Percentiles rank a stretch among this genome's conserved stretches.
These are phyloP conservation scores for Stachybotrys chartarum DNA, from an alignment of 2,329 filamentous ascomycete species.

Conservation along the genomic window DNA sequence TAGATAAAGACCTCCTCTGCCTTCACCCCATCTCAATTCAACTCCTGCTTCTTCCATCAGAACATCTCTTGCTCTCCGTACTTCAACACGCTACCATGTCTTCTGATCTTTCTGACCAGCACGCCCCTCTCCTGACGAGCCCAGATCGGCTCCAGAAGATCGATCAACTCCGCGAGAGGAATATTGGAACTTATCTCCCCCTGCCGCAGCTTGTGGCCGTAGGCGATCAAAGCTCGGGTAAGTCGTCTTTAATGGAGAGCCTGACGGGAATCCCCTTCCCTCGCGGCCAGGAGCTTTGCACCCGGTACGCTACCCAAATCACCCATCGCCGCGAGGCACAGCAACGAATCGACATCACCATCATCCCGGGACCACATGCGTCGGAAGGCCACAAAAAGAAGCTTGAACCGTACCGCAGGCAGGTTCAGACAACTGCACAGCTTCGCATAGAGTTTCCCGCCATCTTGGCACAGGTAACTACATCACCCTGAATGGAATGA, in stretches of 20 bases:
- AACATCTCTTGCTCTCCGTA: no score
- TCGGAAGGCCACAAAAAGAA: neutral
- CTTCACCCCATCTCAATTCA: no score
- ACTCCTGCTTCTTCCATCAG: no score
- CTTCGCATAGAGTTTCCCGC: neutral
- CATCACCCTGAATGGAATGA: neutral
- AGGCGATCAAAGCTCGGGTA: slow-evolving; percentile 48
- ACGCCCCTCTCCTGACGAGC: no score
- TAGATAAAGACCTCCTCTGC: no score
- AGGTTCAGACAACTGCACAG: neutral
- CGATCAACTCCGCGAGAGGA: neutral
- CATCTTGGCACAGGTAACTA: slow-evolving; percentile 5
- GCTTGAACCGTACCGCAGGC: neutral
- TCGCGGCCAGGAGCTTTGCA: slow-evolving; percentile 41
- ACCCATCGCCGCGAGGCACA: slow-evolving; percentile 29
- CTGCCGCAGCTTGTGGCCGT: slow-evolving; percentile 34
- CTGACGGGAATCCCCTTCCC: slow-evolving; percentile 47
- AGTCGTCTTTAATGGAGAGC: slow-evolving; percentile 50
- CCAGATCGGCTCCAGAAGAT: neutral
- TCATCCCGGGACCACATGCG: slow-evolving; percentile 6
- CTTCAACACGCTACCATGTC: no score
- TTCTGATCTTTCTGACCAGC: no score
- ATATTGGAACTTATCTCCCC: neutral
- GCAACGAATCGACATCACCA: slow-evolving; percentile 12
- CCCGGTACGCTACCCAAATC: slow-evolving; percentile 48